phyloP scores from a whole-genome alignment of 306 rosid genomes.

The Betula pendula region DNA sequence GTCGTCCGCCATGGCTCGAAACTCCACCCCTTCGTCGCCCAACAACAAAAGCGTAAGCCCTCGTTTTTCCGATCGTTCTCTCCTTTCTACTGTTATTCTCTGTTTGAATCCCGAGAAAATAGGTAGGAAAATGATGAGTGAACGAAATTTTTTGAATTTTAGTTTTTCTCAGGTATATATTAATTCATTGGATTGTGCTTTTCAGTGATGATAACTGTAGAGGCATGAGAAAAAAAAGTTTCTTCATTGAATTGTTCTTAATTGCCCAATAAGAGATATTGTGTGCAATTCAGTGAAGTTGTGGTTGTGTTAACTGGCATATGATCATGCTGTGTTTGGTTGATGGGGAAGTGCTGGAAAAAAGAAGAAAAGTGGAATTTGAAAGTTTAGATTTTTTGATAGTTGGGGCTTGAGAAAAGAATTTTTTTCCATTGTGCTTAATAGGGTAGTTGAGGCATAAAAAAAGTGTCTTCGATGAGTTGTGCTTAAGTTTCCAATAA shows the following conservation, averaged over 20 bases:
- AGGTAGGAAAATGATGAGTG: neutral
- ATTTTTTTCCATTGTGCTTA: neutral
- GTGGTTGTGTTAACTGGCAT: neutral
- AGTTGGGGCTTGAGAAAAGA: neutral
- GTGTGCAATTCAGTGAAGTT: neutral
- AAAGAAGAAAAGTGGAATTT: neutral
- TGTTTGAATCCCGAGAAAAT: neutral
- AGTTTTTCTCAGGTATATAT: neutral
- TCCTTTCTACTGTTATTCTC: neutral
- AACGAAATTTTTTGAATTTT: neutral
- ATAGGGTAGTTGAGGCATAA: neutral
- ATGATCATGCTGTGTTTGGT: neutral
- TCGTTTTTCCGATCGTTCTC: neutral
- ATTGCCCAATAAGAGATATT: neutral
- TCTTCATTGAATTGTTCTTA: neutral
- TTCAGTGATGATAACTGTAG: neutral
- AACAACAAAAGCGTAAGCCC: conserved; percentile 49
- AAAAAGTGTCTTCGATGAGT: neutral
- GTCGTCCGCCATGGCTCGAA: conserved; percentile 54
- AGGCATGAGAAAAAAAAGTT: neutral
- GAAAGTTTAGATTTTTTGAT: neutral
- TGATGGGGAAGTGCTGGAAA: neutral
- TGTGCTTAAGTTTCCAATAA: neutral
- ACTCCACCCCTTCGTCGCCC: conserved; percentile 50
- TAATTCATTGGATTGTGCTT: neutral